Conservation (phyloP, 2,329 filamentous ascomycete genomes). For the Atkinsonella hypoxylon region DNA sequence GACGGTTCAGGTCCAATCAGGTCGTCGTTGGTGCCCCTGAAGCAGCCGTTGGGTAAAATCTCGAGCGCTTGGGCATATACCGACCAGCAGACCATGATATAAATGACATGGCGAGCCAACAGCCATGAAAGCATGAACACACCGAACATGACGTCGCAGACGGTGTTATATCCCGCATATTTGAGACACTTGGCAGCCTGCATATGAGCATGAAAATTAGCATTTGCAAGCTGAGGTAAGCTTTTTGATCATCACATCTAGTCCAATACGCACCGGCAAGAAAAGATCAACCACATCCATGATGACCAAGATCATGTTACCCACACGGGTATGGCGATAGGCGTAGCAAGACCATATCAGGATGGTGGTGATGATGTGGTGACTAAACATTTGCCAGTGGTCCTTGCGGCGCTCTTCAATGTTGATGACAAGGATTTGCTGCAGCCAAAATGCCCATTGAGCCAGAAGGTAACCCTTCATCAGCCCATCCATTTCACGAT, state of each 20-base stretch:
- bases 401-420: constrained; percentile 93
- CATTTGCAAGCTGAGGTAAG: not conserved
- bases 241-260: too few species aligned
- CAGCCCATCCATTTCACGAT: constrained; percentile 60
- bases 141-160: constrained; percentile 76
- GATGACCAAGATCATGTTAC: constrained; percentile 75
- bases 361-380: constrained; percentile 79
- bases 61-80: constrained; percentile 55
- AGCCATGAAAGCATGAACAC: constrained; percentile 83
- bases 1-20: constrained; percentile 40
- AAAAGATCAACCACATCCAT: constrained; percentile 93
- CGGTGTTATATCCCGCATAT: constrained; percentile 63
- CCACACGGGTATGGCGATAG: constrained; percentile 78
- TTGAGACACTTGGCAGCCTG: constrained; percentile 88
- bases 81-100: constrained; percentile 70
- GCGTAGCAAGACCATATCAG: constrained; percentile 75
- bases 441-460: constrained; percentile 87
- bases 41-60: constrained; percentile 60
- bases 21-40: constrained; percentile 43
- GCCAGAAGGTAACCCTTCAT: constrained; percentile 85
- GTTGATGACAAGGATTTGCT: constrained; percentile 88
- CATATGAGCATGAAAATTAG: not conserved
- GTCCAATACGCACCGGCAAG: constrained; percentile 53
- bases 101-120: constrained; percentile 68
- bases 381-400: constrained; percentile 91